Conservation (phyloP, 352 stramenopile species). For the Paralagenidium karlingii region DNA sequence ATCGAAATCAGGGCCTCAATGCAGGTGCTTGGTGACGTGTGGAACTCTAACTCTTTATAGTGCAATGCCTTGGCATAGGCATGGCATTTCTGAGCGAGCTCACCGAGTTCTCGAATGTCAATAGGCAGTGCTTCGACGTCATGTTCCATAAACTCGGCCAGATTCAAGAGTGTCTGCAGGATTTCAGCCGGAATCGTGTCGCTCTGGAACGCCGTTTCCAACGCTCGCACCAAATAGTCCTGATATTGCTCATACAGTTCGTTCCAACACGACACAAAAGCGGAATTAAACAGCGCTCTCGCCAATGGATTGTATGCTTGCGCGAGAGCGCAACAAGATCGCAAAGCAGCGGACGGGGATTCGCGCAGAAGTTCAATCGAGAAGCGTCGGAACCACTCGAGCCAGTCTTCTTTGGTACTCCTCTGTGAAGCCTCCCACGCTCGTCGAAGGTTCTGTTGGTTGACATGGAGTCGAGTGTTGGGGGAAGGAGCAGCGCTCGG, state of each 20-base stretch:
- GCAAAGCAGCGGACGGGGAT: slow-evolving; percentile 88
- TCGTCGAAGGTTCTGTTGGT: slow-evolving; percentile 86
- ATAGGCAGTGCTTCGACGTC: slow-evolving; percentile 94
- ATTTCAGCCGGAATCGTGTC: slow-evolving; percentile 92
- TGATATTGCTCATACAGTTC: slow-evolving; percentile 92
- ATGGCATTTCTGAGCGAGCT: slow-evolving; percentile 93
- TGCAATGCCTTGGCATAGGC: slow-evolving; percentile 94
- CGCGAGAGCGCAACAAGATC: slow-evolving; percentile 87
- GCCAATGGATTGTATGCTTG: slow-evolving; percentile 96
- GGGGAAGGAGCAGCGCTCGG: slow-evolving; percentile 14
- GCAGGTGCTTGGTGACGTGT: slow-evolving; percentile 83
- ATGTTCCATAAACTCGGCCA: slow-evolving; percentile 99
- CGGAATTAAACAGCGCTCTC: slow-evolving; percentile 94
- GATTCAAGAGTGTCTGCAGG: slow-evolving; percentile 92
- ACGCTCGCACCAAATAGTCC: slow-evolving; percentile 84
- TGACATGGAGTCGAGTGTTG: slow-evolving; percentile 79
- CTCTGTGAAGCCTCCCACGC: slow-evolving; percentile 93
- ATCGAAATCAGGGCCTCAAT: slow-evolving; percentile 98
- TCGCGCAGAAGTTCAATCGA: slow-evolving; percentile 95
- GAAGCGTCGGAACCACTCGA: slow-evolving; percentile 96
- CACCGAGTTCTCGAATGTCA: slow-evolving; percentile 90
- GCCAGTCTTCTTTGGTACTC: slow-evolving; percentile 89
- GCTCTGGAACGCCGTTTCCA: slow-evolving; percentile 92
- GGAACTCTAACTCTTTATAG: slow-evolving; percentile 97
- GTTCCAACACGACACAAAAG: slow-evolving; percentile 98